phyloP scores from a whole-genome alignment of 305 asterid genomes.

The Euphrasia arctica region DNA sequence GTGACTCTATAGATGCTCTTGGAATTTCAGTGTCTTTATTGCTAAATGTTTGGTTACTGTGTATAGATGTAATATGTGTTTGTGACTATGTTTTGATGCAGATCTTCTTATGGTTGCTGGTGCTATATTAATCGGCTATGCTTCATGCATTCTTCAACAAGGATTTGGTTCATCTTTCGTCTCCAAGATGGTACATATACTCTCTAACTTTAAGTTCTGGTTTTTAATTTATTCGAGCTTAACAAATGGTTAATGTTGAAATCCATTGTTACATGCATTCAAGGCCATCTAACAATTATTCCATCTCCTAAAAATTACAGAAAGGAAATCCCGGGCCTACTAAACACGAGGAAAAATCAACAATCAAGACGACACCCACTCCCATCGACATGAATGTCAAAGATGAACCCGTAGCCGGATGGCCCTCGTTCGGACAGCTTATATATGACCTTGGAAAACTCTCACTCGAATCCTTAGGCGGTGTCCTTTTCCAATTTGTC shows the following conservation, averaged over 20 bases:
- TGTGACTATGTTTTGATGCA: constrained; percentile 39
- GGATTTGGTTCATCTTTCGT: constrained; percentile 73
- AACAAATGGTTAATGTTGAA: neutral
- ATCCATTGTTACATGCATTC: neutral
- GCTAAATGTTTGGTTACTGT: too few species aligned
- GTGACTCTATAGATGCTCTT: constrained; percentile 1
- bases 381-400: constrained; percentile 42
- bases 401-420: constrained; percentile 67
- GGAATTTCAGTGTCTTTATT: too few species aligned
- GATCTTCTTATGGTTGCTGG: constrained; percentile 90
- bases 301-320: constrained; percentile 32
- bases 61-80: too few species aligned
- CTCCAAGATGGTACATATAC: constrained; percentile 47
- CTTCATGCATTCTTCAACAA: constrained; percentile 71
- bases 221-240: neutral
- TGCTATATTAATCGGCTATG: constrained; percentile 72
- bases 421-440: constrained; percentile 93
- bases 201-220: constrained; percentile 18
- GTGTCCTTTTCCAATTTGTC: constrained; percentile 40
- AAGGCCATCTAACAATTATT: neutral
- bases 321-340: constrained; percentile 32
- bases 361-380: constrained; percentile 42
- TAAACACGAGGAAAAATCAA: constrained; percentile 38
- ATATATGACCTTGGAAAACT: constrained; percentile 63
- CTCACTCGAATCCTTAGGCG: constrained; percentile 51